Evolutionary conservation across 306 rosid genomes (phyloP).

Genomic region (Hippophae tibetana): DNA sequence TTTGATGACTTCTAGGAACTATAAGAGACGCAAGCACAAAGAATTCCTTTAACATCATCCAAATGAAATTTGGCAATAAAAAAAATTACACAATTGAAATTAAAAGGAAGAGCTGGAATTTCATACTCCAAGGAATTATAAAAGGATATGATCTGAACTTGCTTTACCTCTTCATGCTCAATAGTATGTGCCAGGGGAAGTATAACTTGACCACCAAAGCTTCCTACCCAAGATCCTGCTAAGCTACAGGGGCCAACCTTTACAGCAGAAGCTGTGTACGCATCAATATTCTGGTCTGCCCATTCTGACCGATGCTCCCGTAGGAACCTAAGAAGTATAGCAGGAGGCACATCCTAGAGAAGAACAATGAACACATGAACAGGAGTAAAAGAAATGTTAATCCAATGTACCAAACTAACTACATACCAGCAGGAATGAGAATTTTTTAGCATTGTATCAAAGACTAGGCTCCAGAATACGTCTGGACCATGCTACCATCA

Average conservation of each 20-base stretch:
- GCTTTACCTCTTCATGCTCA: constrained; percentile 85
- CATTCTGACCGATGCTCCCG: constrained; percentile 98
- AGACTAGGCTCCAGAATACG: too few relatives aligned
- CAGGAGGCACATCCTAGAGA: constrained; percentile 89
- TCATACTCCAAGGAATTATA: background rate
- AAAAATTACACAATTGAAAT: background rate
- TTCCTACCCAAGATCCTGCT: constrained; percentile 81
- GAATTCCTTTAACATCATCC: background rate
- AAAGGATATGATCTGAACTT: background rate
- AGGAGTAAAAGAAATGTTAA: constrained; percentile 9
- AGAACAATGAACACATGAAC: constrained; percentile 10
- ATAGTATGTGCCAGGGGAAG: constrained; percentile 91
- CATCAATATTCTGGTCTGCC: constrained; percentile 95
- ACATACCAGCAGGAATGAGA: background rate
- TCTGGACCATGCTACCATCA: too few relatives aligned
- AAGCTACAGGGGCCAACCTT: constrained; percentile 93
- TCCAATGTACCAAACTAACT: background rate
- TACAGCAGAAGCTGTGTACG: constrained; percentile 90
- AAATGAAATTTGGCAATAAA: background rate
- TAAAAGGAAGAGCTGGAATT: too few relatives aligned
- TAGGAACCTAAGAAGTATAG: constrained; percentile 78
- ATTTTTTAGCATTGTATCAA: background rate
- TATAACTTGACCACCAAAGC: constrained; percentile 89
- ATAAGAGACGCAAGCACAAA: background rate
- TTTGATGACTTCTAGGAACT: constrained; percentile 89